Evolutionary conservation across 768 basidiomycete genomes (phyloP).

Genomic region (Naematelia aurantialba): DNA sequence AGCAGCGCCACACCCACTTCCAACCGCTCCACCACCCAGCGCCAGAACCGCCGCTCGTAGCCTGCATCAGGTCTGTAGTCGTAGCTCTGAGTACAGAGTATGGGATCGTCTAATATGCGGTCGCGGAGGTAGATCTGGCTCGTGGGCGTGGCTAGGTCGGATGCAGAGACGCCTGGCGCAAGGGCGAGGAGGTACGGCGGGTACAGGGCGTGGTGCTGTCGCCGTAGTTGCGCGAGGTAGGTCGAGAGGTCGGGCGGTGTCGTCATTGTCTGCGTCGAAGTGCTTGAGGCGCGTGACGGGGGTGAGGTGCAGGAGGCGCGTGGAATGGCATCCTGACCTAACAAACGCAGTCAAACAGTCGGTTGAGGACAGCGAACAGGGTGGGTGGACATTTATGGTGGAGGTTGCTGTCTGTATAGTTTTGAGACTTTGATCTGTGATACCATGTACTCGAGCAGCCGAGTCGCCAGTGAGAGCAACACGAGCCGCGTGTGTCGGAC

Average conservation of each 20-base stretch:
- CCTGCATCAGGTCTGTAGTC: conserved; percentile 22
- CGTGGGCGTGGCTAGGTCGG: neutral
- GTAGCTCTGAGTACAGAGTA: conserved; percentile 13
- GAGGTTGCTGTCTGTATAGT: neutral
- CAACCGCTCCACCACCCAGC: neutral
- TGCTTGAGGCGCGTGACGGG: neutral
- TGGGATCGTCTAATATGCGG: conserved; percentile 16
- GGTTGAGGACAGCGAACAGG: neutral
- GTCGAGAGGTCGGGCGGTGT: neutral
- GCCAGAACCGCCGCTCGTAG: conserved; percentile 10
- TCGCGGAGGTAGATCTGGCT: conserved; percentile 20
- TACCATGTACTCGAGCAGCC: too few species aligned
- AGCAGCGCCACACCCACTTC: conserved; percentile 9
- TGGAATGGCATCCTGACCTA: too few species aligned
- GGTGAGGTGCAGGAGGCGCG: too few species aligned
- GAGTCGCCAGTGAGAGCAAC: too few species aligned
- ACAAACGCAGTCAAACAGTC: too few species aligned
- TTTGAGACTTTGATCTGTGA: neutral
- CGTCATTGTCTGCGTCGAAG: too few species aligned
- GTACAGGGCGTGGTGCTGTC: conserved; percentile 36
- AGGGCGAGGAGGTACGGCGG: conserved; percentile 27
- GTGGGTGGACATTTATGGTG: neutral
- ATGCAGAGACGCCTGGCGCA: conserved; percentile 2
- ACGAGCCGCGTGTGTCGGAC: too few species aligned
- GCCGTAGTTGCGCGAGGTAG: conserved; percentile 13